Evolutionary conservation across 352 stramenopile species (phyloP), one percentile per base, ranked within the genome.

Genomic region (Globisporangium barbulae): DNA sequence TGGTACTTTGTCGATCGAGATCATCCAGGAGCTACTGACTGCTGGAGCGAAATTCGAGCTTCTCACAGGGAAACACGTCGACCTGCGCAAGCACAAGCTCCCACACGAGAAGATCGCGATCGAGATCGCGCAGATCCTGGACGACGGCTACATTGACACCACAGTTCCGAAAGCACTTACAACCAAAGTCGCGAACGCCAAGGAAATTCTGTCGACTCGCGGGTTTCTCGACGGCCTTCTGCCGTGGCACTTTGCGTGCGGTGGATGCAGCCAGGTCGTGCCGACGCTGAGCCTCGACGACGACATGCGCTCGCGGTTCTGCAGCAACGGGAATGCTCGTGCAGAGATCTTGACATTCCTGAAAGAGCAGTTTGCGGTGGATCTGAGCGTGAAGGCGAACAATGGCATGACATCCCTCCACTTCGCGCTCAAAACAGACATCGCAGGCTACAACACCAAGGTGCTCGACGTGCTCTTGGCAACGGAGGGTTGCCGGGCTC

Each of bases 241-340:
- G 19, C 81, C 85, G 5, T 87, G 78, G 69, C 81, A 91, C 39
- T 79, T 91, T 57, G 64, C 83, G 0, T 91, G 85, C 59, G 85
- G 85, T 19, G 85, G 70, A 0, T 75, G 72, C 63, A 63, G 68
- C 7, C 69, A 88, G 15, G 67, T 81, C 0, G 70, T 67, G 1
- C 25, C 63, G 3, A 76, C 60, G 0, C 45, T 89, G 28, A 85
- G 71, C 49, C 74, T 90, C 0, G 70, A 85, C 10, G 74, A 89
- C 59, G 72, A 73, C 12, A 85, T 89, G 74, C 54, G 72, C 21
- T 39, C 57, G 2, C 61, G 48, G 8, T 76, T 90, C 48, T 39
- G 67, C 31, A 39, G 47, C 0, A 93, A 90, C 41, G 81, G 72
- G 3, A 44, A 53, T 13, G 71, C 62, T 8, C 80, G 84, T 19